Percentiles rank a stretch among this genome's conserved stretches.
These are phyloP conservation scores for Macrotyloma uniflorum DNA, from an alignment of 306 rosid species.

Conservation along the genomic window DNA sequence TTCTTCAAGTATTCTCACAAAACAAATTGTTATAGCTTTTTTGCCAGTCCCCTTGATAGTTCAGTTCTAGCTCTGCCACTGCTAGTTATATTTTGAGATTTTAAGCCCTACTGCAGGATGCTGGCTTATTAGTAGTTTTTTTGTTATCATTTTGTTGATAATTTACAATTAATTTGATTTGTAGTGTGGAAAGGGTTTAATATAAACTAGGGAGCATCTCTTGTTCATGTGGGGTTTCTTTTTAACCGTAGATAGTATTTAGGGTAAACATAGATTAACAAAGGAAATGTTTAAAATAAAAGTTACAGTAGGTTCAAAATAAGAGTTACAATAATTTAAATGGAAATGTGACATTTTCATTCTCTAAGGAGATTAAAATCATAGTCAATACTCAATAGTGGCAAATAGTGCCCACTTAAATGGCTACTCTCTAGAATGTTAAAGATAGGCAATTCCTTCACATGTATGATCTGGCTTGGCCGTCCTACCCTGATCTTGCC, in stretches of 20 bases:
- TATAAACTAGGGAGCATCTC: background rate
- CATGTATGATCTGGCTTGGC: background rate
- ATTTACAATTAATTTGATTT: background rate
- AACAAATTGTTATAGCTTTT: background rate
- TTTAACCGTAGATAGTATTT: background rate
- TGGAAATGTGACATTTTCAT: background rate
- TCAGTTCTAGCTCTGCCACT: background rate
- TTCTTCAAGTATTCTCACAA: background rate
- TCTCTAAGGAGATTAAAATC: background rate
- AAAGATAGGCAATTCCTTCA: background rate
- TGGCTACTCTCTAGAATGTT: background rate
- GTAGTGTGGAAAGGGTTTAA: background rate
- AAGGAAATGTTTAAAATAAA: background rate
- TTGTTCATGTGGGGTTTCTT: background rate
- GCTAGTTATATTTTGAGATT: background rate
- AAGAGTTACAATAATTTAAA: background rate
- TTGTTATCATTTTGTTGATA: background rate
- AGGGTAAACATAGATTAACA: background rate
- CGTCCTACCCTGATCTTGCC: background rate
- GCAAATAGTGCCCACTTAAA: background rate
- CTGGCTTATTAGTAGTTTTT: background rate
- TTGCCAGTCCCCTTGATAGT: background rate
- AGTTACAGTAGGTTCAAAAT: background rate
- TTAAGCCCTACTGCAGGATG: background rate
- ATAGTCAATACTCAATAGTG: background rate